Base-by-base conservation (phyloP, 441 rosid species). In the Pelargonium australe region DNA sequence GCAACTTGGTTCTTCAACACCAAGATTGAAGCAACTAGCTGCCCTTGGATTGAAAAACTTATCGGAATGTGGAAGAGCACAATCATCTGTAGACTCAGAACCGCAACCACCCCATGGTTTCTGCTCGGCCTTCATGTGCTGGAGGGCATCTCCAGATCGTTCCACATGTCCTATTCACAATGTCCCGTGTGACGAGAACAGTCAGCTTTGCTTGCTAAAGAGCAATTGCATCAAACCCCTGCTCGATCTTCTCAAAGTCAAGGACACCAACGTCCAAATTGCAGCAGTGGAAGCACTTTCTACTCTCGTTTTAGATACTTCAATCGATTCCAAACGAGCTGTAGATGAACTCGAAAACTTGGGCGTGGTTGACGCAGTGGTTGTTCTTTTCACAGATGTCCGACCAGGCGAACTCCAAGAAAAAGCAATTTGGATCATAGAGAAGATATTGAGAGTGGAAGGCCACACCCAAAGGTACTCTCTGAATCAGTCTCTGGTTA, bases 251-350 rank as follows among this genome's bases (percentile, higher is more conserved):
- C 77, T 78, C 13, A 41, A 23, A 0, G 78, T 78, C 2, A 69
- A 72, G 64, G 71, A 78, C 69, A 70, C 77, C 0, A 31, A 51
- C 17, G 85, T 78, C 51, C 85, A 80, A 72, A 75, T 75, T 45
- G 83, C 80, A 23, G 79, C 72, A 11, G 69, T 79, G 53, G 81
- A 82, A 51, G 78, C 80, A 51, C 80, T 82, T 64, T 76, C 83
- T 41, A 74, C 80, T 57, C 83, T 82, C 37, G n/a, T 80, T n/a
- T 31, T 49, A 14, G 80, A 75, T 57, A 67, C 63, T 13, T 69
- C 83, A 1, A 68, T 68, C 20, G 74, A 61, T 63, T 61, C 55
- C 34, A 74, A 76, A 69, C 62, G 79, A 72, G 77, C 70, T 0
- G 67, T 65, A 1, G 77, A 74, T 47, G 83, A 76, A 74, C 80